Evolutionary conservation across 2,329 filamentous ascomycete species (phyloP).

Genomic region (Ophiostoma ips): DNA sequence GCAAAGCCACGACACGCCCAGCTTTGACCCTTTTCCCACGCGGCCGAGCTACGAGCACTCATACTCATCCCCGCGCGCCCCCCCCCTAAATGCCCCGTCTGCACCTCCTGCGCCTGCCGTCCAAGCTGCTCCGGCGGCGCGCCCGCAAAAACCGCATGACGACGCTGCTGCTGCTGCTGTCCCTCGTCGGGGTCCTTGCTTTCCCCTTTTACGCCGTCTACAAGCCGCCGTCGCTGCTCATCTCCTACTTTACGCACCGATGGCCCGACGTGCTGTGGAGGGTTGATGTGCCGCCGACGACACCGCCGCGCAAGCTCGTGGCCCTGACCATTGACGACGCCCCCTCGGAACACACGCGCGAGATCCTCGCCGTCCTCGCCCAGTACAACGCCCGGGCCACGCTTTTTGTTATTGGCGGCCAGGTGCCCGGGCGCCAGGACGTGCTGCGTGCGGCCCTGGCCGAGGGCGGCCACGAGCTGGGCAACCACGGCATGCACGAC

Average conservation of each 20-base stretch:
- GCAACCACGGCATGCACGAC: conserved; percentile 82
- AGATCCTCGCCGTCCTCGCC: conserved; percentile 55
- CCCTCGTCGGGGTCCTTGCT: conserved; percentile 22
- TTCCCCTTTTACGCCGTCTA: conserved; percentile 56
- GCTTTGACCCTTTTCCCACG: neutral
- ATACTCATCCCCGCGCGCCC: neutral
- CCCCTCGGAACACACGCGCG: conserved; percentile 56
- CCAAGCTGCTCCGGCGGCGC: conserved; percentile 41
- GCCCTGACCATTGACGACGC: conserved; percentile 82
- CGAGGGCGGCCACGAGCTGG: conserved; percentile 52
- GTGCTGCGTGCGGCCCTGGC: conserved; percentile 44
- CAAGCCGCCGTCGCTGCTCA: conserved; percentile 61
- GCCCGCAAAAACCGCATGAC: conserved; percentile 45
- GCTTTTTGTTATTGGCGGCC: conserved; percentile 77
- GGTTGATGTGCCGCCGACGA: conserved; percentile 25
- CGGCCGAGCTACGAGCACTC: too few species aligned
- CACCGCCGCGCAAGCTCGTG: conserved; percentile 40
- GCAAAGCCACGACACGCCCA: too few species aligned
- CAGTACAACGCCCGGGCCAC: conserved; percentile 59
- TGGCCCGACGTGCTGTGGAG: conserved; percentile 75
- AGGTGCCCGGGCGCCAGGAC: conserved; percentile 45
- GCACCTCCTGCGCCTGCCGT: conserved; percentile 39
- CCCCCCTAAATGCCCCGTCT: conserved; percentile 4
- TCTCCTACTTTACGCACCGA: conserved; percentile 53
- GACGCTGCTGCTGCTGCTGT: conserved; percentile 32